Conservation (phyloP, 331 rosid genomes). For the Saraca asoca region DNA sequence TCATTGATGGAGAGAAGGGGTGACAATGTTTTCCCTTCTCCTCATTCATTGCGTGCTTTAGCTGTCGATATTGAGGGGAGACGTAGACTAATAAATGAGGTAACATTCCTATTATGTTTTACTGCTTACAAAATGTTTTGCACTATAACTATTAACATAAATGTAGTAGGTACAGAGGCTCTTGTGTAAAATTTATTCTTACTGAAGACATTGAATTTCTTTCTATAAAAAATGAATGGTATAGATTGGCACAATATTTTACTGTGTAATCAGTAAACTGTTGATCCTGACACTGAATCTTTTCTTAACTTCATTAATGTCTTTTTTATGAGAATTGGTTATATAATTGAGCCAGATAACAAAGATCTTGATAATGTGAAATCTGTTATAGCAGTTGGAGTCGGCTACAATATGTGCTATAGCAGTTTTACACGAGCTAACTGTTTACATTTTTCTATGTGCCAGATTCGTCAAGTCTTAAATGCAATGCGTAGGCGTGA, state of each 20-base stretch:
- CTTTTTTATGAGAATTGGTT: conserved; percentile 1
- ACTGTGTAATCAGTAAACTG: conserved; percentile 3
- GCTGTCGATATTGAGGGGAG: conserved; percentile 80
- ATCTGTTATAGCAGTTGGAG: conserved; percentile 16
- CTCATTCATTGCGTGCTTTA: conserved; percentile 61
- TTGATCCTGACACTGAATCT: conserved; percentile 11
- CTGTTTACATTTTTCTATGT: conserved; percentile 33
- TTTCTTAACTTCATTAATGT: conserved; percentile 22
- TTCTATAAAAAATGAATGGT: background rate
- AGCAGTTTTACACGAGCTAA: conserved; percentile 27
- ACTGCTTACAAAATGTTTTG: conserved; percentile 14
- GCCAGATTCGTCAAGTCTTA: conserved; percentile 94
- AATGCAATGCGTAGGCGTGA: conserved; percentile 89
- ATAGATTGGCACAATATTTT: conserved; percentile 6
- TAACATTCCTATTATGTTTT: conserved; percentile 36
- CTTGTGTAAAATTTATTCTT: conserved; percentile 2
- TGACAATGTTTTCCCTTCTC: conserved; percentile 51
- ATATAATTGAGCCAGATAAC: conserved; percentile 19
- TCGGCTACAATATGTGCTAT: conserved; percentile 29
- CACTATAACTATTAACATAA: conserved; percentile 19
- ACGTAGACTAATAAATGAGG: conserved; percentile 80
- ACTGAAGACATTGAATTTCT: background rate
- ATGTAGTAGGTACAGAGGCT: background rate
- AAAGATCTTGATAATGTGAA: conserved; percentile 18
- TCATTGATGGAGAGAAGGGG: conserved; percentile 63